Percentiles rank a stretch among this genome's conserved stretches.
Conservation (phyloP, 352 stramenopile genomes). For the Pythium plurisporium region DNA sequence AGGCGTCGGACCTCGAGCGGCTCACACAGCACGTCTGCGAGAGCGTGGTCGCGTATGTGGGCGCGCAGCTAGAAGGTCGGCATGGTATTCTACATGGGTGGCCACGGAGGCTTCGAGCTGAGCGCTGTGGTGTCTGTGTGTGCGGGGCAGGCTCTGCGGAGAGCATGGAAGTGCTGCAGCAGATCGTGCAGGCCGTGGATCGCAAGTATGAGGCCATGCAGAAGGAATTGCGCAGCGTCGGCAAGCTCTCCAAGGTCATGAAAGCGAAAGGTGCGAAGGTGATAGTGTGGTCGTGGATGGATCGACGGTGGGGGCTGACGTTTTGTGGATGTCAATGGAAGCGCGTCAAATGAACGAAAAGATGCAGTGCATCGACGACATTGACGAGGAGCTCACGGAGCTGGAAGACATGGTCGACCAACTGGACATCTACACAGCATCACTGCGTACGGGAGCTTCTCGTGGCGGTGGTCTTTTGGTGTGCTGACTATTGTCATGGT, state of each 20-base stretch:
- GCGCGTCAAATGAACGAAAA: constrained; percentile 62
- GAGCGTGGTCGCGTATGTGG: constrained; percentile 63
- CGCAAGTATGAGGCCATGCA: constrained; percentile 64
- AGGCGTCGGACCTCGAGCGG: constrained; percentile 50
- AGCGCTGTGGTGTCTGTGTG: neutral
- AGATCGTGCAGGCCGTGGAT: constrained; percentile 55
- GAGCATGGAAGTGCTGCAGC: constrained; percentile 65
- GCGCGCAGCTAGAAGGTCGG: constrained; percentile 57
- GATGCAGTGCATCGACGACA: constrained; percentile 74
- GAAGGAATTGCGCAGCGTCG: constrained; percentile 47
- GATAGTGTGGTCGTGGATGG: too few species aligned
- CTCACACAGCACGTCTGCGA: constrained; percentile 67
- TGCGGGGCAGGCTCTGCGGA: constrained; percentile 51
- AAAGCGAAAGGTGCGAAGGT: constrained; percentile 50
- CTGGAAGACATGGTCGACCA: constrained; percentile 88
- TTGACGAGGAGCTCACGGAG: constrained; percentile 81
- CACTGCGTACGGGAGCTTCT: constrained; percentile 41
- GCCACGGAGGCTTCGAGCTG: neutral
- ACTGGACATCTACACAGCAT: constrained; percentile 71
- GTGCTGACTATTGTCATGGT: neutral
- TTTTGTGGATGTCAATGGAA: too few species aligned
- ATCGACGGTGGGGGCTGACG: too few species aligned
- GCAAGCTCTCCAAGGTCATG: constrained; percentile 60
- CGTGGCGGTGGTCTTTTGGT: constrained; percentile 1
- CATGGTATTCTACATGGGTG: too few species aligned